Conservation (phyloP, 192 early-diverging fungal genomes). For the Geosiphon pyriformis region DNA sequence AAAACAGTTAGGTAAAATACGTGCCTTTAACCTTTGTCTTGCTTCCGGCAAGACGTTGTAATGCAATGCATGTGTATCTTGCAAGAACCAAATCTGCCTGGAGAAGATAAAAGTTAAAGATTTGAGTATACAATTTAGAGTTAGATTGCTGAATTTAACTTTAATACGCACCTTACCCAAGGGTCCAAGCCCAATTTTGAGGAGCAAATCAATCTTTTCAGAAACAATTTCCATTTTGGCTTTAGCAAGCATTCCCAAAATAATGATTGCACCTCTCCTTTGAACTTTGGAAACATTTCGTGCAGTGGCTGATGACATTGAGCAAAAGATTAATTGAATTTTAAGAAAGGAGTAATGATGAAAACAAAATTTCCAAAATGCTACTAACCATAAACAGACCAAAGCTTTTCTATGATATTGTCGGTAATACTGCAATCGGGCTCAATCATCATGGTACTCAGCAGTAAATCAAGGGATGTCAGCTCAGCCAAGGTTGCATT, state of each 20-base stretch:
- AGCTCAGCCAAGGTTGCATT: slow-evolving; percentile 86
- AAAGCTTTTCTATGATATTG: slow-evolving; percentile 70
- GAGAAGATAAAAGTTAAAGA: slow-evolving; percentile 3
- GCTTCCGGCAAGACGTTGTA: slow-evolving; percentile 72
- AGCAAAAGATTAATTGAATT: background rate
- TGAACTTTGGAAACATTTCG: slow-evolving; percentile 61
- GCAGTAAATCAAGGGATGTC: slow-evolving; percentile 89
- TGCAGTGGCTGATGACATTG: slow-evolving; percentile 29
- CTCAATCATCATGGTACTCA: slow-evolving; percentile 72
- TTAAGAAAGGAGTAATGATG: background rate
- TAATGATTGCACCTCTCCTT: slow-evolving; percentile 85
- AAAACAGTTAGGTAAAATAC: slow-evolving; percentile 34
- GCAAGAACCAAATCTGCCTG: slow-evolving; percentile 78
- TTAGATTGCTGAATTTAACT: background rate
- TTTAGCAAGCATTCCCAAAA: slow-evolving; percentile 91
- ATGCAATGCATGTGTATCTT: slow-evolving; percentile 86
- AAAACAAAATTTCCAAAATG: background rate
- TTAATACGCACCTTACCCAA: slow-evolving; percentile 56
- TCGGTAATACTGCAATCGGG: slow-evolving; percentile 52
- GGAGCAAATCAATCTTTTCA: slow-evolving; percentile 78
- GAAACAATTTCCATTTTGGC: slow-evolving; percentile 75
- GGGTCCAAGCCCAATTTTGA: slow-evolving; percentile 81
- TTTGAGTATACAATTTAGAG: background rate
- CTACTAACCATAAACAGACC: slow-evolving; percentile 68
- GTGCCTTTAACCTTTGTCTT: slow-evolving; percentile 61